phyloP scores from a whole-genome alignment of 2,329 filamentous ascomycete species.

The Davidsoniella australis region DNA sequence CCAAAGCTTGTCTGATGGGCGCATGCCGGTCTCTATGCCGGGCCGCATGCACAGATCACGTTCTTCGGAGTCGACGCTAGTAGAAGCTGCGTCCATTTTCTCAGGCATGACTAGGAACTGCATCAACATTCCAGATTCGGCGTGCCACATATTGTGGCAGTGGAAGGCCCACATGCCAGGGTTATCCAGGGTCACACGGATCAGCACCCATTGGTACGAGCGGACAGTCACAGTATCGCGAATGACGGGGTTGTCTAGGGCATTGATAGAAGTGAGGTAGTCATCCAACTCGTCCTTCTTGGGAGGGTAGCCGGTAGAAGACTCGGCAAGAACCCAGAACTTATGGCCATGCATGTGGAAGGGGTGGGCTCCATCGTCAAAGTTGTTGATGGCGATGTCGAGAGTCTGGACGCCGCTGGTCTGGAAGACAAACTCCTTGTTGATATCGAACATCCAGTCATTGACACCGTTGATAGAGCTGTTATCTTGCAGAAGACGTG shows the following conservation, averaged over 20 bases:
- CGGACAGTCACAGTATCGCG: constrained; percentile 32
- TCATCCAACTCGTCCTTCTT: constrained; percentile 14
- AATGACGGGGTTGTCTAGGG: constrained; percentile 20
- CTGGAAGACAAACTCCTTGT: constrained; percentile 28
- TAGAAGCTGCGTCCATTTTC: not conserved
- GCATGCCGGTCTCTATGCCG: constrained; percentile 19
- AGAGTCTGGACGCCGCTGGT: constrained; percentile 31
- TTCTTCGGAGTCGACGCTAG: constrained; percentile 12
- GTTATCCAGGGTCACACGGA: constrained; percentile 39
- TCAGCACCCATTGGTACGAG: constrained; percentile 35
- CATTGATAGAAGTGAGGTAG: constrained; percentile 16
- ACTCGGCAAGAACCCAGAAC: constrained; percentile 28
- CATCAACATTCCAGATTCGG: constrained; percentile 41
- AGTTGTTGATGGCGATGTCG: constrained; percentile 20
- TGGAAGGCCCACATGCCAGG: constrained; percentile 41
- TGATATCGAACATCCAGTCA: constrained; percentile 17
- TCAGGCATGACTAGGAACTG: constrained; percentile 26
- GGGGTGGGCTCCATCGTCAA: constrained; percentile 20
- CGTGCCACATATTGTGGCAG: constrained; percentile 42
- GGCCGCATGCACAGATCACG: constrained; percentile 17
- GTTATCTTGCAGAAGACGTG: constrained; percentile 7
- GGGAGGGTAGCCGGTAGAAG: constrained; percentile 21
- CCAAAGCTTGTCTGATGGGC: constrained; percentile 23
- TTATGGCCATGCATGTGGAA: constrained; percentile 39
- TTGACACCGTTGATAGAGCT: constrained; percentile 17